phyloP scores from a whole-genome alignment of 208 protist genomes.

The Wallacemonas collosoma region DNA sequence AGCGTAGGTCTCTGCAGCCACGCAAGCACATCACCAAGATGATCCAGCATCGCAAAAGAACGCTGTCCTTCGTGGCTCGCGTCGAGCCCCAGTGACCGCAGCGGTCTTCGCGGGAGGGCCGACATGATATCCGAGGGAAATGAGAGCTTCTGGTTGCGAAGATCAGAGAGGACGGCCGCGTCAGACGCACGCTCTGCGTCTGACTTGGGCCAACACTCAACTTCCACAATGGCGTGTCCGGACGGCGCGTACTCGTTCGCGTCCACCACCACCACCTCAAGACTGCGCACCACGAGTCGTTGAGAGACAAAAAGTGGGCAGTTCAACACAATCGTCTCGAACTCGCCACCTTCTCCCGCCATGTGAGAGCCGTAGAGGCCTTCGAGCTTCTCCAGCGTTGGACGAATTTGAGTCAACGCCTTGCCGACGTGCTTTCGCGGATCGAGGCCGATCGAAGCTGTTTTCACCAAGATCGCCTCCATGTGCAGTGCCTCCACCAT shows the following conservation, averaged over 20 bases:
- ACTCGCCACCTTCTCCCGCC: slow-evolving; percentile 99
- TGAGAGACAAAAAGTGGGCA: slow-evolving; percentile 89
- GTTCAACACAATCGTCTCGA: slow-evolving; percentile 98
- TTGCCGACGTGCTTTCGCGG: slow-evolving; percentile 91
- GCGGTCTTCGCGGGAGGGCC: background rate
- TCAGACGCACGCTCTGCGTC: slow-evolving; percentile 35
- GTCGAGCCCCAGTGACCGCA: background rate
- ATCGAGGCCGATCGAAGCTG: slow-evolving; percentile 92
- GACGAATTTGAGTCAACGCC: slow-evolving; percentile 72
- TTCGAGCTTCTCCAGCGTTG: slow-evolving; percentile 59
- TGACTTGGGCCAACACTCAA: slow-evolving; percentile 47
- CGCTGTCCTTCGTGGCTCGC: too few relatives aligned
- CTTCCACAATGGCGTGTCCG: slow-evolving; percentile 57
- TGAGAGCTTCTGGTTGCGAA: slow-evolving; percentile 18
- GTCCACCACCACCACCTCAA: slow-evolving; percentile 74
- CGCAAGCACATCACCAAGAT: background rate
- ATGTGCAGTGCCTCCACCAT: slow-evolving; percentile 90
- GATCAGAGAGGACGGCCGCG: slow-evolving; percentile 28
- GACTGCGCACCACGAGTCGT: slow-evolving; percentile 35
- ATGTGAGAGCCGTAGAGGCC: slow-evolving; percentile 84
- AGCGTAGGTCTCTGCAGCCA: background rate
- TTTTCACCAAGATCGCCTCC: slow-evolving; percentile 95
- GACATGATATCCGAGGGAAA: slow-evolving; percentile 54
- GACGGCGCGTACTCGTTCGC: slow-evolving; percentile 80
- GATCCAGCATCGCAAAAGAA: background rate